These are phyloP conservation scores for Metschnikowia lochheadii DNA, from an alignment of 805 yeast genomes.

Conservation along the genomic window DNA sequence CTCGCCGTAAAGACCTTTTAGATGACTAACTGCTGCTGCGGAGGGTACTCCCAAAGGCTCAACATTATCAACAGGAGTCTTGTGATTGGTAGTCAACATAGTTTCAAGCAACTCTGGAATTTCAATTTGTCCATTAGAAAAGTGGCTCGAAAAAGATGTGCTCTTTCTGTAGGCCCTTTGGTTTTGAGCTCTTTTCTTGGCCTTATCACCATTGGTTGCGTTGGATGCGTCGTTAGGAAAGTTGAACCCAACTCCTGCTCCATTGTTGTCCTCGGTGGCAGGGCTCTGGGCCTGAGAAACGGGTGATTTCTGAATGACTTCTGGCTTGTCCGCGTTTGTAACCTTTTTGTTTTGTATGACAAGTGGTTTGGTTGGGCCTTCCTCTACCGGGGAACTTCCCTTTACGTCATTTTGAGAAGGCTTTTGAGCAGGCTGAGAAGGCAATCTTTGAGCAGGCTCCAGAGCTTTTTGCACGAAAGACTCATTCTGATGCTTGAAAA, in stretches of 20 bases:
- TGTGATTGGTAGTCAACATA: background rate
- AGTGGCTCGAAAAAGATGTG: conserved; percentile 10
- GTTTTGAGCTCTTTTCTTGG: conserved; percentile 4
- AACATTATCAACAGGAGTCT: conserved; percentile 4
- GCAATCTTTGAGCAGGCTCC: background rate
- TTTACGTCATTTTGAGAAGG: background rate
- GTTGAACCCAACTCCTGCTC: conserved; percentile 33
- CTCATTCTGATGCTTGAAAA: background rate
- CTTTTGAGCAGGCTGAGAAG: background rate
- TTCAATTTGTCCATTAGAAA: conserved; percentile 36
- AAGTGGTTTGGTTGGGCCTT: conserved; percentile 1
- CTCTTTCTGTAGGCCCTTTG: conserved; percentile 12
- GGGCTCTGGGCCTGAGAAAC: background rate
- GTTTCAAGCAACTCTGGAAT: conserved; percentile 35
- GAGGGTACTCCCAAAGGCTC: conserved; percentile 39
- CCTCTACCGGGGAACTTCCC: background rate
- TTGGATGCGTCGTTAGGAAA: conserved; percentile 35
- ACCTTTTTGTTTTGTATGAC: background rate
- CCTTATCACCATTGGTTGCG: conserved; percentile 28
- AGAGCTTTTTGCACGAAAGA: background rate
- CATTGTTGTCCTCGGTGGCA: conserved; percentile 26
- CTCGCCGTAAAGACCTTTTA: conserved; percentile 20
- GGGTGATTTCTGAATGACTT: background rate
- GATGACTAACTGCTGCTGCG: conserved; percentile 28
- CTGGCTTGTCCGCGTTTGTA: background rate